Conservation (phyloP, 192 early-diverging fungal genomes). For the Entophlyctis helioformis region DNA sequence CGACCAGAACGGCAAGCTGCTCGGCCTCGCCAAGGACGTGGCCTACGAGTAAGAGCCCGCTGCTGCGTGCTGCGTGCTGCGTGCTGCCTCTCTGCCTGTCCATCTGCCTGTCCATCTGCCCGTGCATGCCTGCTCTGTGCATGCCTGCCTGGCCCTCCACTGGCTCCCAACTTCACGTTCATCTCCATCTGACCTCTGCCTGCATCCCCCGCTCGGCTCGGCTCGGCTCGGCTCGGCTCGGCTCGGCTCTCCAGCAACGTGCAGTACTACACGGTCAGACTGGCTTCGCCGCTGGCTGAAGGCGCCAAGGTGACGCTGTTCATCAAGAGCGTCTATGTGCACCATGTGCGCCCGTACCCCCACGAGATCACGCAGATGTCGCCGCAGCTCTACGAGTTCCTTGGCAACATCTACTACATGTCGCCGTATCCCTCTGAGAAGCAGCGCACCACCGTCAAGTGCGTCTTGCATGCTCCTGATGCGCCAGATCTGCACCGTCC, state of each 20-base stretch:
- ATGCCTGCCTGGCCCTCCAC: neutral
- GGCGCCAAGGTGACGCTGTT: constrained; percentile 14
- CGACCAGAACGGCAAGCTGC: constrained; percentile 3
- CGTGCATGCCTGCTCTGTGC: neutral
- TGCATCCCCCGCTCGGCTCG: neutral
- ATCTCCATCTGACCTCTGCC: neutral
- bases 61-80: neutral
- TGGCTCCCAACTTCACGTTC: neutral
- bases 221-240: neutral
- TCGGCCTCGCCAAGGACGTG: constrained; percentile 2
- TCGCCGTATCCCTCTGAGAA: constrained; percentile 58
- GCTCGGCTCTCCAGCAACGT: neutral
- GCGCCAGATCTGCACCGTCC: no score
- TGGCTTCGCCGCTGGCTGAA: constrained; percentile 6
- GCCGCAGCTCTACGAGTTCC: constrained; percentile 54
- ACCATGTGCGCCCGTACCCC: constrained; percentile 22
- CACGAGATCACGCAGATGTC: constrained; percentile 43
- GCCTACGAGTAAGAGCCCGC: constrained; percentile 5
- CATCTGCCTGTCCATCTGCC: neutral
- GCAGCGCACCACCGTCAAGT: constrained; percentile 73
- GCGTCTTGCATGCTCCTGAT: no score
- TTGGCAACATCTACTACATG: constrained; percentile 44
- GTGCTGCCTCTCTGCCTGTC: neutral
- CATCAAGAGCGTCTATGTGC: constrained; percentile 16
- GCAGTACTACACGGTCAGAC: constrained; percentile 8